A percentile compares a stretch with the other conserved stretches of the same genome.
These are phyloP conservation scores for Stentor coeruleus DNA, from an alignment of 73 alveolate genomes.

Conservation along the genomic window DNA sequence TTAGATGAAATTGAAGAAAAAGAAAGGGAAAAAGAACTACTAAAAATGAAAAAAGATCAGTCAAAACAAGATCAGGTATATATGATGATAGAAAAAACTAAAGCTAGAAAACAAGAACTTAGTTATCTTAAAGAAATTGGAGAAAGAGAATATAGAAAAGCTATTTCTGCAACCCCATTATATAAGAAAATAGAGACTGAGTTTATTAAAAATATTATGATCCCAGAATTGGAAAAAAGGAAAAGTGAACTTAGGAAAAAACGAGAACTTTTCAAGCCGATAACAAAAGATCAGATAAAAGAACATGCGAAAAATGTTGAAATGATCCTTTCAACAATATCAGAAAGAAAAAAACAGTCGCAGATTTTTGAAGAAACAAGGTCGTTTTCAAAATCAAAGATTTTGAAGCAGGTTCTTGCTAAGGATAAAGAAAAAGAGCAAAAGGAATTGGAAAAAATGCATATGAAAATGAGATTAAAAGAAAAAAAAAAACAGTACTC, in stretches of 20 bases:
- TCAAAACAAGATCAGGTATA: not conserved
- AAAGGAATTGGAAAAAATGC: not conserved
- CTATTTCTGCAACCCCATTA: not conserved
- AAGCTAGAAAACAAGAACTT: not conserved
- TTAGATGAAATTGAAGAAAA: not conserved
- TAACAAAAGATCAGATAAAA: not conserved
- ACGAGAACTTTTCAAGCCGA: not conserved
- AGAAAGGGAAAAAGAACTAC: constrained; percentile 7
- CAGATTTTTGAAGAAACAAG: too few relatives aligned
- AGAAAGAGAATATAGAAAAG: constrained; percentile 6
- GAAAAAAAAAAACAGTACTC: not conserved
- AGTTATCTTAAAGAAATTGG: not conserved
- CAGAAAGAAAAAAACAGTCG: too few relatives aligned
- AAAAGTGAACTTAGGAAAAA: constrained; percentile 9
- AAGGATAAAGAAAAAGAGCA: not conserved
- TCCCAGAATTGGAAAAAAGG: constrained; percentile 16
- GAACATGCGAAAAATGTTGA: not conserved
- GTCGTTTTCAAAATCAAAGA: not conserved
- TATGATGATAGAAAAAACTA: not conserved
- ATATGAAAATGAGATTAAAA: not conserved
- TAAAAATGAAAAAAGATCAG: not conserved
- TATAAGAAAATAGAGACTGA: not conserved
- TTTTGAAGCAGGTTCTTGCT: not conserved
- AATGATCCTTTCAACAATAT: too few relatives aligned
- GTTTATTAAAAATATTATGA: not conserved